Evolutionary conservation across 495 filamentous ascomycete genomes (phyloP).

Genomic region (Alectoria sarmentosa): DNA sequence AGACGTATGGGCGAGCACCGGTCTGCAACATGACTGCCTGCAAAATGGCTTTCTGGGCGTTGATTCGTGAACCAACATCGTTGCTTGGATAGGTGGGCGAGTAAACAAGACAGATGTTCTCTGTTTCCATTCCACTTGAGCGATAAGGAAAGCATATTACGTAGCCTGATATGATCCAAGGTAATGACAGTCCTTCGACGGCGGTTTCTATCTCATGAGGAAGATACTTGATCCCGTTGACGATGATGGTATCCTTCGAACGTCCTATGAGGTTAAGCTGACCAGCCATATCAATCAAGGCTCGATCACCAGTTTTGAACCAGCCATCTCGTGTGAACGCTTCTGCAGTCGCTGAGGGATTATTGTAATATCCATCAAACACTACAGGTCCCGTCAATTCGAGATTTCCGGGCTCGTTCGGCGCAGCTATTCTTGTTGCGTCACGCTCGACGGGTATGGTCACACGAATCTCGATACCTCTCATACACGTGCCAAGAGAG

Average conservation of each 20-base stretch:
- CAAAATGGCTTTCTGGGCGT: too few relatives aligned
- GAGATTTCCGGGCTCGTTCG: constrained; percentile 25
- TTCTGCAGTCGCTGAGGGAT: constrained; percentile 53
- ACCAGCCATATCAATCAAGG: constrained; percentile 48
- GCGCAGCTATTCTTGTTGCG: neutral
- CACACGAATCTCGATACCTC: constrained; percentile 39
- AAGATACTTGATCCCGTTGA: constrained; percentile 47
- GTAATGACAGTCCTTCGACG: constrained; percentile 30
- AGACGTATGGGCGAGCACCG: too few relatives aligned
- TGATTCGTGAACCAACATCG: too few relatives aligned
- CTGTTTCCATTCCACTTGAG: too few relatives aligned
- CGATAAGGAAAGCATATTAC: too few relatives aligned
- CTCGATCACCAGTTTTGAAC: constrained; percentile 78
- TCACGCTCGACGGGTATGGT: constrained; percentile 9
- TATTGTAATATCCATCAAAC: constrained; percentile 73
- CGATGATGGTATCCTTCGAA: constrained; percentile 46
- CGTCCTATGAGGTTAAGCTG: constrained; percentile 49
- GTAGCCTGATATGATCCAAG: too few relatives aligned
- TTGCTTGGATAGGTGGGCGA: too few relatives aligned
- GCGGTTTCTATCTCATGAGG: constrained; percentile 38
- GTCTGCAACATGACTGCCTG: too few relatives aligned
- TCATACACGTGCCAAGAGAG: constrained; percentile 37
- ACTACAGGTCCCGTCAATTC: constrained; percentile 49
- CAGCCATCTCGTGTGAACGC: constrained; percentile 66
- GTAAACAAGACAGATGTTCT: too few relatives aligned